These are phyloP conservation scores for Xanthoparmelia taractica DNA, from an alignment of 495 filamentous ascomycete genomes.

Conservation along the genomic window DNA sequence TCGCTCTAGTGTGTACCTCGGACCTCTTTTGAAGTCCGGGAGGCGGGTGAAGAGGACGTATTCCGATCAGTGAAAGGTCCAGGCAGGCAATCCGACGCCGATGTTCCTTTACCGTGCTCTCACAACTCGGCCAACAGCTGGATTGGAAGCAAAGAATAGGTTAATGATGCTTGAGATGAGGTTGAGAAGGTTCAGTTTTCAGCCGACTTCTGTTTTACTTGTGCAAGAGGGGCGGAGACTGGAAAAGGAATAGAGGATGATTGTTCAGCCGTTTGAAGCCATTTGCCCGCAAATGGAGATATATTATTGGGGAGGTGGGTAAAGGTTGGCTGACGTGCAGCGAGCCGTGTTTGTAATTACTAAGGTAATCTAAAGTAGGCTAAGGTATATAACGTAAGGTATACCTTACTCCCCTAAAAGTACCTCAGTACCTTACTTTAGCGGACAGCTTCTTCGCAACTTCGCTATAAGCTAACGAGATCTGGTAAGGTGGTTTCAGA, in stretches of 20 bases:
- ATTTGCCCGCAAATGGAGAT: slow-evolving; percentile 5
- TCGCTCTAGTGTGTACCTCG: background rate
- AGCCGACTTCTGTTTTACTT: background rate
- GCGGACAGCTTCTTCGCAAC: background rate
- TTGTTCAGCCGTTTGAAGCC: background rate
- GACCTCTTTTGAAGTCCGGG: background rate
- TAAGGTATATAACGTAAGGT: too few relatives aligned
- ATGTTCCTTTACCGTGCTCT: background rate
- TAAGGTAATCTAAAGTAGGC: too few relatives aligned
- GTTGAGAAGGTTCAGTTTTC: background rate
- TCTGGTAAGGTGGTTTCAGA: too few relatives aligned
- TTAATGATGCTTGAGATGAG: background rate
- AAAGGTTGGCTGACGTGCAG: slow-evolving; percentile 2
- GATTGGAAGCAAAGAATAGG: background rate
- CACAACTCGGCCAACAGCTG: background rate
- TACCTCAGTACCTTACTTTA: too few relatives aligned
- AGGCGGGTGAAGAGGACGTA: background rate
- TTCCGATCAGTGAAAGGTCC: background rate
- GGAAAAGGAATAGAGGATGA: background rate
- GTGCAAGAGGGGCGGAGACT: background rate
- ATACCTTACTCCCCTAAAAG: too few relatives aligned
- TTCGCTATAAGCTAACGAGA: too few relatives aligned
- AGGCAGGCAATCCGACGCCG: background rate
- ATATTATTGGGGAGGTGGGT: background rate
- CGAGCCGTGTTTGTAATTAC: background rate